These are phyloP conservation scores for Termitomyces sp. DNA, from an alignment of 768 basidiomycete species.

Conservation along the genomic window DNA sequence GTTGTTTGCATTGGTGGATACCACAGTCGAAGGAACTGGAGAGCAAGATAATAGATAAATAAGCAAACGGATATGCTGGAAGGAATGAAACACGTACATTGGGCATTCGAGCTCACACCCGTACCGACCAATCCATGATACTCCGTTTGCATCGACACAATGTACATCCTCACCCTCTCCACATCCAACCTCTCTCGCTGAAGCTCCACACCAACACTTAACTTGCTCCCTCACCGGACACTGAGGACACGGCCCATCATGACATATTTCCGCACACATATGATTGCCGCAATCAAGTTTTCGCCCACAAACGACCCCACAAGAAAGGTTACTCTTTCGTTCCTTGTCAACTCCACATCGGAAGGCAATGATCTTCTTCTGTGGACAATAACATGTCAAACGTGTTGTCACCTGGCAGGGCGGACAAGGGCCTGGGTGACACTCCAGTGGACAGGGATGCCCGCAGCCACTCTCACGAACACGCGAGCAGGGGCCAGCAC, in stretches of 20 bases:
- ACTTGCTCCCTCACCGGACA: slow-evolving; percentile 55
- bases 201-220: slow-evolving; percentile 81
- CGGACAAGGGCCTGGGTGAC: slow-evolving; percentile 96
- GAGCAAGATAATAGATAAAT: neutral
- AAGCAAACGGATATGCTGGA: neutral
- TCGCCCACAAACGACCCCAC: slow-evolving; percentile 40
- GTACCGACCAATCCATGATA: slow-evolving; percentile 61
- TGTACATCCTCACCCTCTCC: slow-evolving; percentile 51
- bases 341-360: slow-evolving; percentile 47
- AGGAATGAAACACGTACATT: slow-evolving; percentile 33
- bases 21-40: slow-evolving; percentile 71
- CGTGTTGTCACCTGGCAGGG: slow-evolving; percentile 82
- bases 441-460: slow-evolving; percentile 80
- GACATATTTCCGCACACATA: slow-evolving; percentile 64
- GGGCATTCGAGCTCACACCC: slow-evolving; percentile 59
- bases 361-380: slow-evolving; percentile 52
- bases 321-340: slow-evolving; percentile 30
- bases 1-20: slow-evolving; percentile 64
- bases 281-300: slow-evolving; percentile 72
- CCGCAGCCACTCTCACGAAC: slow-evolving; percentile 55
- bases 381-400: slow-evolving; percentile 77
- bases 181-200: slow-evolving; percentile 55
- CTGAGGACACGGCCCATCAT: slow-evolving; percentile 66
- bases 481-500: slow-evolving; percentile 66
- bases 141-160: slow-evolving; percentile 37